A percentile compares a stretch with the other conserved stretches of the same genome.
Conservation (phyloP, 495 filamentous ascomycete genomes). For the Entonaema liquescens region DNA sequence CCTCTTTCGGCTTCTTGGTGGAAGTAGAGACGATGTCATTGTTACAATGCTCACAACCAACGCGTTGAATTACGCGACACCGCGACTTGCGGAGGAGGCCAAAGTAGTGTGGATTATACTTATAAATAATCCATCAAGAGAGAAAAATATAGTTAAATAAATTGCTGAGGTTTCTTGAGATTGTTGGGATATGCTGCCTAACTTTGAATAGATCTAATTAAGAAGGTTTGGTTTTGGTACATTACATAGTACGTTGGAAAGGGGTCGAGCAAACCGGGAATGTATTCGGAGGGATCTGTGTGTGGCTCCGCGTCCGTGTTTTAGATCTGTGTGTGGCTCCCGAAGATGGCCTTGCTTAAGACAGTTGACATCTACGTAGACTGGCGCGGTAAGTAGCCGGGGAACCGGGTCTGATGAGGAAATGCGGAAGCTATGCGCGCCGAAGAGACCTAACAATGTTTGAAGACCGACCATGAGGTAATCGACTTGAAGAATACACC, state of each 20-base stretch:
- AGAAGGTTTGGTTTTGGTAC: constrained; percentile 15
- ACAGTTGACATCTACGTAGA: constrained; percentile 9
- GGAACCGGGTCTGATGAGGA: constrained; percentile 30
- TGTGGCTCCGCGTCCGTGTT: constrained; percentile 27
- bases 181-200: neutral
- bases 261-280: constrained; percentile 20
- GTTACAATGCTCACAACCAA: constrained; percentile 20
- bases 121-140: constrained; percentile 13
- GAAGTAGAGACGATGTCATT: constrained; percentile 37
- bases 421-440: constrained; percentile 28
- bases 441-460: constrained; percentile 24
- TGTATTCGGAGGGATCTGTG: constrained; percentile 20
- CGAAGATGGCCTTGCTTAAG: constrained; percentile 3
- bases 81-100: constrained; percentile 22
- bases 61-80: constrained; percentile 31
- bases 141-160: neutral
- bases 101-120: constrained; percentile 13
- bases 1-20: constrained; percentile 34
- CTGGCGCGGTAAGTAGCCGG: constrained; percentile 12
- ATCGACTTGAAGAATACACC: constrained; percentile 7
- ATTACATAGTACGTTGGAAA: constrained; percentile 5
- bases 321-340: constrained; percentile 23
- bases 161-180: neutral
- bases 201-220: constrained; percentile 5
- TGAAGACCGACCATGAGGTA: constrained; percentile 25